Conservation (phyloP, 169 alveolate species). For the Toxoplasma gondii region DNA sequence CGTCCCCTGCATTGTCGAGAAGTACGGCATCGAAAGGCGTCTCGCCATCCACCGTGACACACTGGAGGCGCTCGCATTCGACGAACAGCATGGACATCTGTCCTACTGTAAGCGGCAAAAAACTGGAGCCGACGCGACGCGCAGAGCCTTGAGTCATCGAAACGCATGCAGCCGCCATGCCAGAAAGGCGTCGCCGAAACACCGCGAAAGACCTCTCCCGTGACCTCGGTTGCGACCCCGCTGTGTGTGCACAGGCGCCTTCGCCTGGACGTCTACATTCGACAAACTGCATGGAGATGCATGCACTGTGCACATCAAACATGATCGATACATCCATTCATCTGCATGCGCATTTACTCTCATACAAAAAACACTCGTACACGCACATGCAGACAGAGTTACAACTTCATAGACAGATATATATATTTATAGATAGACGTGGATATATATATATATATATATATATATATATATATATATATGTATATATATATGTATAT, state of each 20-base stretch:
- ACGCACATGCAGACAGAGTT: too few relatives aligned
- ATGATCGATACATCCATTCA: background rate
- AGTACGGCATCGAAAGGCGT: slow-evolving; percentile 34
- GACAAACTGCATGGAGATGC: background rate
- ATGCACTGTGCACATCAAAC: background rate
- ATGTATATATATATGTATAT: too few relatives aligned
- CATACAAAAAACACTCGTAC: too few relatives aligned
- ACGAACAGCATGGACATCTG: slow-evolving; percentile 84
- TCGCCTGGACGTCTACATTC: too few relatives aligned
- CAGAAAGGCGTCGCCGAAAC: too few relatives aligned
- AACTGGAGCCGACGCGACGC: too few relatives aligned
- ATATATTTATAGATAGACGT: background rate
- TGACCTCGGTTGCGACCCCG: background rate
- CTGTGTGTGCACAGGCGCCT: background rate
- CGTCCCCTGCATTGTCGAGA: slow-evolving; percentile 26
- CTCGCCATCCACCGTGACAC: slow-evolving; percentile 31
- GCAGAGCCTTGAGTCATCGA: too few relatives aligned
- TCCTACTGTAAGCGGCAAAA: slow-evolving; percentile 71
- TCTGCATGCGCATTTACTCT: background rate
- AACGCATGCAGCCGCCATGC: too few relatives aligned
- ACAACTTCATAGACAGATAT: background rate
- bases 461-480: background rate
- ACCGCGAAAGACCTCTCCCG: too few relatives aligned
- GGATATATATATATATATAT: background rate
- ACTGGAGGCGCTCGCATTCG: slow-evolving; percentile 82